Conservation (phyloP, 805 yeast species). For the Metschnikowia orientalis region DNA sequence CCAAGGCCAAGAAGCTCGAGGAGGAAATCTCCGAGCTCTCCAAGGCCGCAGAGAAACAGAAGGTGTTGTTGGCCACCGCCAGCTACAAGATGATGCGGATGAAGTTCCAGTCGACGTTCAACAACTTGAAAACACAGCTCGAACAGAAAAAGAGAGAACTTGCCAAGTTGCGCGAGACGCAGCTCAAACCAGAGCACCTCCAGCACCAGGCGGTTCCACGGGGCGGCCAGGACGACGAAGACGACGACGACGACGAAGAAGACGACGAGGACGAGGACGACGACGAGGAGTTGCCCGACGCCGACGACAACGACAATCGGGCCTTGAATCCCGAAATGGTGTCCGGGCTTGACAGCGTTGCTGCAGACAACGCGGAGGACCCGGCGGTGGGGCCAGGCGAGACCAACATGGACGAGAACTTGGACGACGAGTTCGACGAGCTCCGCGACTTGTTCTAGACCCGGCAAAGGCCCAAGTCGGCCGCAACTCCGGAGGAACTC, state of each 20-base stretch:
- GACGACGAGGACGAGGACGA: slow-evolving; percentile 11
- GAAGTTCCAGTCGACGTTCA: slow-evolving; percentile 78
- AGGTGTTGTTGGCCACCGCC: slow-evolving; percentile 65
- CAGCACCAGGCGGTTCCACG: slow-evolving; percentile 1
- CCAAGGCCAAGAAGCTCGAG: slow-evolving; percentile 63
- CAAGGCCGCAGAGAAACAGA: slow-evolving; percentile 68
- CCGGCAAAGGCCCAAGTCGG: not conserved
- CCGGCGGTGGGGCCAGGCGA: slow-evolving; percentile 11
- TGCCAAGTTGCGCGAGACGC: slow-evolving; percentile 17
- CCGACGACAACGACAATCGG: slow-evolving; percentile 8
- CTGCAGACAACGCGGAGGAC: slow-evolving; percentile 29
- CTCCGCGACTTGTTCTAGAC: slow-evolving; percentile 22
- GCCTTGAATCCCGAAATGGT: slow-evolving; percentile 2
- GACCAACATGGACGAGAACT: slow-evolving; percentile 20
- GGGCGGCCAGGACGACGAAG: slow-evolving; percentile 3
- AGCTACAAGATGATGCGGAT: slow-evolving; percentile 80
- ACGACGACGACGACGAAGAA: slow-evolving; percentile 10
- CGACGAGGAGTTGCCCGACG: slow-evolving; percentile 9
- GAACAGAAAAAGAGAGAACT: slow-evolving; percentile 53
- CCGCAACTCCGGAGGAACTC: too few species aligned
- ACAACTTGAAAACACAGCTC: slow-evolving; percentile 72
- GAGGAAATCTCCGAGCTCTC: slow-evolving; percentile 87
- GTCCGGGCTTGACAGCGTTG: slow-evolving; percentile 10
- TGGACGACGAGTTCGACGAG: slow-evolving; percentile 36
- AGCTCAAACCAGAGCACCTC: slow-evolving; percentile 10